Conservation (phyloP, 495 filamentous ascomycete genomes). For the Hypoxylon lienhwacheense region DNA sequence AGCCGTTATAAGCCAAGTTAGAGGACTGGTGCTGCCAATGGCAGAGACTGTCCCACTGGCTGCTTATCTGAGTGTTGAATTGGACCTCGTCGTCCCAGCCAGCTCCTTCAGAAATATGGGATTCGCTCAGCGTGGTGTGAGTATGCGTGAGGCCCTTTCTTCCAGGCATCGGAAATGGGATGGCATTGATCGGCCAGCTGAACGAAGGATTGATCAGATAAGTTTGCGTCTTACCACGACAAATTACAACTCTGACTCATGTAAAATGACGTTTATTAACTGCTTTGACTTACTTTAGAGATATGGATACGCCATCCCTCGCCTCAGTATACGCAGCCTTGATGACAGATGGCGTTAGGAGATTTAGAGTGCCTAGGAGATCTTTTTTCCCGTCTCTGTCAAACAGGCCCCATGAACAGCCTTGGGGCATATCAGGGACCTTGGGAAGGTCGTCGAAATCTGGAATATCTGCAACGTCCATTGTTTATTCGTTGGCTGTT, state of each 20-base stretch:
- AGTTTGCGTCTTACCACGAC: too few relatives aligned
- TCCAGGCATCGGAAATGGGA: slow-evolving; percentile 51
- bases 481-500: slow-evolving; percentile 5
- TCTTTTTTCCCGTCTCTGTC: slow-evolving; percentile 64
- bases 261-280: not conserved
- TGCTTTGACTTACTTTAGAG: slow-evolving; percentile 55
- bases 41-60: slow-evolving; percentile 79
- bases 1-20: slow-evolving; percentile 58
- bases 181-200: slow-evolving; percentile 51
- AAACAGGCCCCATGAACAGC: slow-evolving; percentile 67
- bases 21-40: slow-evolving; percentile 58
- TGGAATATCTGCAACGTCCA: slow-evolving; percentile 37
- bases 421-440: slow-evolving; percentile 62
- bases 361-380: slow-evolving; percentile 59
- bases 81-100: slow-evolving; percentile 60
- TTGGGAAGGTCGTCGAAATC: slow-evolving; percentile 62
- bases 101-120: slow-evolving; percentile 31
- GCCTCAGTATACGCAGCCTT: slow-evolving; percentile 55
- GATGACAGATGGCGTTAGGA: slow-evolving; percentile 59
- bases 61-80: slow-evolving; percentile 74
- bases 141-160: slow-evolving; percentile 57
- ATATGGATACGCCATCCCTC: slow-evolving; percentile 57
- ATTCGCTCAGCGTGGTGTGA: slow-evolving; percentile 49
- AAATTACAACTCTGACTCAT: too few relatives aligned
- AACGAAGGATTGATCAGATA: too few relatives aligned